phyloP scores from a whole-genome alignment of 331 rosid genomes.

The Cydonia oblonga region DNA sequence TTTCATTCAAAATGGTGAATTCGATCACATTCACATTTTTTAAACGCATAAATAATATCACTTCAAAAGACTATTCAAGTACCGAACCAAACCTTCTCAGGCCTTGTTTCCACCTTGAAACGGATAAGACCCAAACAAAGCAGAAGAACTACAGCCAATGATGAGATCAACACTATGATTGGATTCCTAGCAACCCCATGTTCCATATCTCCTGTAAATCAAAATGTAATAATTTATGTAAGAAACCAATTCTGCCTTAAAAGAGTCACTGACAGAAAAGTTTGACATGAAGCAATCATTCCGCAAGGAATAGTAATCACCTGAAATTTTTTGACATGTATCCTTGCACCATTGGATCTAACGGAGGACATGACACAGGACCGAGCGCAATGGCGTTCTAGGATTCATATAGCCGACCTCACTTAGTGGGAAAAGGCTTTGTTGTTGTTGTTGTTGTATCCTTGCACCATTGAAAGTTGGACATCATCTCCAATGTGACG shows the following conservation, averaged over 20 bases:
- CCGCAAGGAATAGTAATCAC: slow-evolving; percentile 28
- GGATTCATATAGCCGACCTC: too few species aligned
- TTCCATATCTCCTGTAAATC: slow-evolving; percentile 74
- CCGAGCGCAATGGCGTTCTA: too few species aligned
- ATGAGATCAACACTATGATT: slow-evolving; percentile 51
- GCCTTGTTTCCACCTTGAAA: slow-evolving; percentile 92
- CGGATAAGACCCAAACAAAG: slow-evolving; percentile 83
- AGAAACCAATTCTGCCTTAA: slow-evolving; percentile 14
- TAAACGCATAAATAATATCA: background rate
- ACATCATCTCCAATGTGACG: slow-evolving; percentile 37
- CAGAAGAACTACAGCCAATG: slow-evolving; percentile 58
- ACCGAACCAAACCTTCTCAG: slow-evolving; percentile 60
- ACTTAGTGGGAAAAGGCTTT: too few species aligned
- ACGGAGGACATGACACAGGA: too few species aligned
- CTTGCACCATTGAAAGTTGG: slow-evolving; percentile 80
- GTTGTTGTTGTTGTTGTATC: too few species aligned
- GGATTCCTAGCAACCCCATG: slow-evolving; percentile 91
- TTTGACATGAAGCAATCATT: background rate
- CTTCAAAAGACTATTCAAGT: background rate
- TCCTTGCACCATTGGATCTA: slow-evolving; percentile 88
- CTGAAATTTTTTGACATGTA: slow-evolving; percentile 75
- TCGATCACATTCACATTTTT: background rate
- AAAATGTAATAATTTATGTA: slow-evolving; percentile 4
- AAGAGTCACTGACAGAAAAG: background rate
- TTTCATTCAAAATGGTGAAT: background rate